A percentile compares a stretch with the other conserved stretches of the same genome.
These are phyloP conservation scores for Firmiana major DNA, from an alignment of 345 rosid genomes.

Conservation along the genomic window DNA sequence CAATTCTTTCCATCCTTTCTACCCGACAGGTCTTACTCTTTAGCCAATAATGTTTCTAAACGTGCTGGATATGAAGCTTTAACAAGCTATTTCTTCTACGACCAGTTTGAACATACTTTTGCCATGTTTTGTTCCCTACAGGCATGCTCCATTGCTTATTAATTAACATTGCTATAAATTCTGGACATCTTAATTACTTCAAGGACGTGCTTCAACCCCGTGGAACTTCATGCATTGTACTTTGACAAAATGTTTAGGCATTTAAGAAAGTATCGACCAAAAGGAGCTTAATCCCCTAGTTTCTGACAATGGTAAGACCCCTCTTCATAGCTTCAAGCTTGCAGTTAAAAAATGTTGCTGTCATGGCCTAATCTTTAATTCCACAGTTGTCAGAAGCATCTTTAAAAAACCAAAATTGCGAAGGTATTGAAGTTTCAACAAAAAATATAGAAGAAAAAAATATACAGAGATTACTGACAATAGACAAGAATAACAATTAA, in stretches of 20 bases:
- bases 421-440: too few species aligned
- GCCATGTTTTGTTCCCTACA: background rate
- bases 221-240: background rate
- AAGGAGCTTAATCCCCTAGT: too few species aligned
- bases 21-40: background rate
- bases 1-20: too few species aligned
- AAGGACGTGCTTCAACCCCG: background rate
- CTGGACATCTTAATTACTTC: too few species aligned
- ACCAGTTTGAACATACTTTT: background rate
- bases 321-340: too few species aligned
- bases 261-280: too few species aligned
- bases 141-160: background rate
- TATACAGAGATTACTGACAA: background rate
- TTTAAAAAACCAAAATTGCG: background rate
- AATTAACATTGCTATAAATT: too few species aligned
- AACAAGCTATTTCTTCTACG: background rate
- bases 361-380: background rate
- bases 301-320: too few species aligned
- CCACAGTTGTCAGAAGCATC: background rate
- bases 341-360: too few species aligned
- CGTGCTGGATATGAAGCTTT: background rate
- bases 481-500: background rate
- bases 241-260: too few species aligned
- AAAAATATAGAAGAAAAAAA: too few species aligned
- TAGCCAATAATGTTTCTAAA: background rate